These are phyloP conservation scores for Hygrophorus pudorinus DNA, from an alignment of 768 basidiomycete species.

Conservation along the genomic window DNA sequence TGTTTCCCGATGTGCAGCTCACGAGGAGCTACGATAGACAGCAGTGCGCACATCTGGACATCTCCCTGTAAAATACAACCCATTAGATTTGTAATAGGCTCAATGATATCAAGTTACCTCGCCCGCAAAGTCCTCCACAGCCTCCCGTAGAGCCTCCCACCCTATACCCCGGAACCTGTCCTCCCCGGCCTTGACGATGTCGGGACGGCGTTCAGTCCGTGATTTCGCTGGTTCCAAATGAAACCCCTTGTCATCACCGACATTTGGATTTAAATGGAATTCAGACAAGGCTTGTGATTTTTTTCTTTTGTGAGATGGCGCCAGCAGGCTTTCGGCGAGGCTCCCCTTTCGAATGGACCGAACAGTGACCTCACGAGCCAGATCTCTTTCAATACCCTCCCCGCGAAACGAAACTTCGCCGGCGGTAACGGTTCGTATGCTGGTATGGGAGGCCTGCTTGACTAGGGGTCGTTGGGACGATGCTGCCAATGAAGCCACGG, in stretches of 20 bases:
- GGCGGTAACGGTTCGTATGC: slow-evolving; percentile 62
- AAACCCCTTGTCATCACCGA: slow-evolving; percentile 6
- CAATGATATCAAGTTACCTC: slow-evolving; percentile 27
- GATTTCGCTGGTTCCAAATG: slow-evolving; percentile 10
- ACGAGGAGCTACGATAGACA: slow-evolving; percentile 48
- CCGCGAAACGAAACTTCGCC: slow-evolving; percentile 34
- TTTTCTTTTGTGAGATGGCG: slow-evolving; percentile 17
- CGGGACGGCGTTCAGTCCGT: slow-evolving; percentile 29
- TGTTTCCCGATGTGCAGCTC: slow-evolving; percentile 42
- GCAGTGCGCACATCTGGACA: slow-evolving; percentile 70
- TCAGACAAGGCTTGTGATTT: slow-evolving; percentile 23
- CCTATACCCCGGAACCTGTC: slow-evolving; percentile 38
- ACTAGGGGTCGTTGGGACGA: slow-evolving; percentile 22
- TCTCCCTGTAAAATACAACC: slow-evolving; percentile 46
- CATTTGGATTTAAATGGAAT: slow-evolving; percentile 16
- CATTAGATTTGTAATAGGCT: background rate
- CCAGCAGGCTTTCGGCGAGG: background rate
- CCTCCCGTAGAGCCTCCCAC: slow-evolving; percentile 45
- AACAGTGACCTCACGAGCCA: slow-evolving; percentile 20
- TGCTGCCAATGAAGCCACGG: slow-evolving; percentile 50
- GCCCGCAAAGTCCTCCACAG: slow-evolving; percentile 53
- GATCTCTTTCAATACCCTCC: slow-evolving; percentile 11
- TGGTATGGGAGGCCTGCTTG: slow-evolving; percentile 52
- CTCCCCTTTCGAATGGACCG: slow-evolving; percentile 15
- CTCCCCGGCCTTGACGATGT: slow-evolving; percentile 41